Evolutionary conservation across 495 filamentous ascomycete species (phyloP).

Genomic region (Aspergillus nidulans): DNA sequence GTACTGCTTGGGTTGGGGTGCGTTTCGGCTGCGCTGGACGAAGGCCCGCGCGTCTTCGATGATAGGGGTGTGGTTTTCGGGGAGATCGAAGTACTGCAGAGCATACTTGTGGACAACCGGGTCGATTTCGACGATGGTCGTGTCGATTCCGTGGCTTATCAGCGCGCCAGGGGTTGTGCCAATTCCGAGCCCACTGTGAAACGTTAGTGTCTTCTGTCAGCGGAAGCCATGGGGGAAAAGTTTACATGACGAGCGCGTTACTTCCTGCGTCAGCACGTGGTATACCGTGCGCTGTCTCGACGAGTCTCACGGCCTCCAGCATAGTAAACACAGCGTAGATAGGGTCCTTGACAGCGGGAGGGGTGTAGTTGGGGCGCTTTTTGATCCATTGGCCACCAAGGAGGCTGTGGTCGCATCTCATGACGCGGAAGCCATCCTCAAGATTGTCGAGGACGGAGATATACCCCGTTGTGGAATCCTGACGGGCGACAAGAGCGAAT

Average conservation of each 20-base stretch:
- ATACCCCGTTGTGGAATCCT: slow-evolving; percentile 86
- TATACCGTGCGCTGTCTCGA: slow-evolving; percentile 50
- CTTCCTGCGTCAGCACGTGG: slow-evolving; percentile 57
- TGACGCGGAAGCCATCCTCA: slow-evolving; percentile 66
- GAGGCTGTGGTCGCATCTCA: slow-evolving; percentile 91
- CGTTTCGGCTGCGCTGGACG: slow-evolving; percentile 50
- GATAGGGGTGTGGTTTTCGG: slow-evolving; percentile 68
- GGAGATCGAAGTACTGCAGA: slow-evolving; percentile 74
- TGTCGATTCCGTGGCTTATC: slow-evolving; percentile 82
- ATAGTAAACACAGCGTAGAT: slow-evolving; percentile 92
- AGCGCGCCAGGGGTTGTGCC: slow-evolving; percentile 85
- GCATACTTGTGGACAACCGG: slow-evolving; percentile 82
- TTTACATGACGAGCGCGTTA: slow-evolving; percentile 75
- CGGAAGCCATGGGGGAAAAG: neutral
- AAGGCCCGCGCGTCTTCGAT: slow-evolving; percentile 80
- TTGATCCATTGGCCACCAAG: slow-evolving; percentile 87
- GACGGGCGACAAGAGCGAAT: slow-evolving; percentile 64
- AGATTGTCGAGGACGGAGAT: slow-evolving; percentile 79
- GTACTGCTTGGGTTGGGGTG: slow-evolving; percentile 49
- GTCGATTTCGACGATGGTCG: slow-evolving; percentile 91
- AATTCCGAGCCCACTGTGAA: slow-evolving; percentile 75
- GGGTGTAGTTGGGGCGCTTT: slow-evolving; percentile 26
- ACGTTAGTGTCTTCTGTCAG: neutral
- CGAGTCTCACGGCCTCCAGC: slow-evolving; percentile 83
- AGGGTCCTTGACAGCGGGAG: slow-evolving; percentile 63